phyloP scores from a whole-genome alignment of 2,329 filamentous ascomycete genomes.

The Colletotrichum paranaense region DNA sequence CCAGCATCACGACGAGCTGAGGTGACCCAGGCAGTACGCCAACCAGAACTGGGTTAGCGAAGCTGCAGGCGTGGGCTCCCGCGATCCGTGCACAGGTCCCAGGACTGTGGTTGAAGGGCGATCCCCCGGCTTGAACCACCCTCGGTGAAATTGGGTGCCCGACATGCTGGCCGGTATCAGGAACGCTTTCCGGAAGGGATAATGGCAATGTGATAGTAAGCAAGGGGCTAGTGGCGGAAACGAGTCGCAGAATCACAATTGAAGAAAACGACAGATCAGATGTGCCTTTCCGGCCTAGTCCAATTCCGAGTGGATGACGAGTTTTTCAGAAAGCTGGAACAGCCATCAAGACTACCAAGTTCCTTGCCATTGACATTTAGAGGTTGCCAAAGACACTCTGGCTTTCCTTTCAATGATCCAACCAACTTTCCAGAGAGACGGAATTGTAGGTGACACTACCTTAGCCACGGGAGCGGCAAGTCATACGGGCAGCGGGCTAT shows the following conservation, averaged over 20 bases:
- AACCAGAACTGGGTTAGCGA: constrained; percentile 26
- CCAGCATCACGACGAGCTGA: constrained; percentile 19
- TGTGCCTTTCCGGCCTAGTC: background rate
- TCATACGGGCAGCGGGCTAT: background rate
- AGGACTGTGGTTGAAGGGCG: constrained; percentile 34
- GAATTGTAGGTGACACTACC: background rate
- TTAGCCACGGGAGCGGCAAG: constrained; percentile 14
- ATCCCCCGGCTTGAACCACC: constrained; percentile 29
- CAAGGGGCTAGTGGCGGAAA: constrained; percentile 3
- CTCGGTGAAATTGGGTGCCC: constrained; percentile 11
- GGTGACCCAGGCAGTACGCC: constrained; percentile 19
- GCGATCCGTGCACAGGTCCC: constrained; percentile 31
- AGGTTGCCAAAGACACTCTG: background rate
- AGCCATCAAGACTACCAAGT: background rate
- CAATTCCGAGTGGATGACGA: background rate
- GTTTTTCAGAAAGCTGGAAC: background rate
- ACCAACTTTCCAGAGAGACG: background rate
- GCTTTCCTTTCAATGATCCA: background rate
- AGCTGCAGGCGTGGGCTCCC: constrained; percentile 23
- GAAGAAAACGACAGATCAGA: background rate
- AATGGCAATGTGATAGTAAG: constrained; percentile 4
- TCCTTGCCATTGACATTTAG: background rate
- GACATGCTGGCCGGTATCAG: constrained; percentile 8
- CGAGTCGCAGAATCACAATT: background rate
- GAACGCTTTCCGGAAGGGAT: constrained; percentile 1